A percentile compares a stretch with the other conserved stretches of the same genome.
Evolutionary conservation across 495 filamentous ascomycete species (phyloP).

Genomic region (Talaromyces liani): DNA sequence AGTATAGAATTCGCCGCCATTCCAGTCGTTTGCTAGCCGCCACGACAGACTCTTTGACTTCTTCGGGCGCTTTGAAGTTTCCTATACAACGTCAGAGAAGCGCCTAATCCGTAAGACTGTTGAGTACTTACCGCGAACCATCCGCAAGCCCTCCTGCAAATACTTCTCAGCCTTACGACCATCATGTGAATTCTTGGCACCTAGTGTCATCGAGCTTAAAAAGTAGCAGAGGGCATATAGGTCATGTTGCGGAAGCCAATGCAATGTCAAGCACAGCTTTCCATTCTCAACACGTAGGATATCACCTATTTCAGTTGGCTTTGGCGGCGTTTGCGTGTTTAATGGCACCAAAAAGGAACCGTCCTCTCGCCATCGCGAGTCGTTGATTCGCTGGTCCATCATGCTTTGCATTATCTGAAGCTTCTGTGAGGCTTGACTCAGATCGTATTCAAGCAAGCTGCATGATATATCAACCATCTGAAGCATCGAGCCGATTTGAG

Average conservation of each 20-base stretch:
- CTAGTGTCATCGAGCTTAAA: slow-evolving; percentile 62
- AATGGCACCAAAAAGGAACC: slow-evolving; percentile 74
- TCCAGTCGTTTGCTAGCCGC: slow-evolving; percentile 34
- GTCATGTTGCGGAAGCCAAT: slow-evolving; percentile 60
- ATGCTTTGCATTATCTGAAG: slow-evolving; percentile 60
- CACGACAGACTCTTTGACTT: slow-evolving; percentile 39
- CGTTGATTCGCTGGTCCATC: slow-evolving; percentile 54
- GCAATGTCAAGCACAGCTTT: slow-evolving; percentile 44
- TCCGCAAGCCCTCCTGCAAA: slow-evolving; percentile 56
- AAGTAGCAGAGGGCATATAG: slow-evolving; percentile 64
- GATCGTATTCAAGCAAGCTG: slow-evolving; percentile 54
- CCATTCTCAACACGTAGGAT: slow-evolving; percentile 40
- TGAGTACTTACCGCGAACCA: slow-evolving; percentile 41
- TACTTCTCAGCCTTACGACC: slow-evolving; percentile 60
- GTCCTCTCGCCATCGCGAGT: slow-evolving; percentile 52
- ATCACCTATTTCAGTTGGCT: slow-evolving; percentile 35
- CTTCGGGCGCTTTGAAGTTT: slow-evolving; percentile 33
- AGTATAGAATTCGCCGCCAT: slow-evolving; percentile 48
- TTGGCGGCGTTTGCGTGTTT: slow-evolving; percentile 40
- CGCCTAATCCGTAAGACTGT: neutral
- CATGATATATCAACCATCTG: slow-evolving; percentile 80
- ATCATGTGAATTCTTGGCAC: slow-evolving; percentile 55
- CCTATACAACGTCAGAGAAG: slow-evolving; percentile 17
- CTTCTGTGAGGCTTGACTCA: slow-evolving; percentile 58
- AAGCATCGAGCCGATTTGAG: slow-evolving; percentile 64